Percentiles rank a stretch among this genome's conserved stretches.
phyloP scores from a whole-genome alignment of 2,329 filamentous ascomycete species.

The Lachnellula subtilissima region DNA sequence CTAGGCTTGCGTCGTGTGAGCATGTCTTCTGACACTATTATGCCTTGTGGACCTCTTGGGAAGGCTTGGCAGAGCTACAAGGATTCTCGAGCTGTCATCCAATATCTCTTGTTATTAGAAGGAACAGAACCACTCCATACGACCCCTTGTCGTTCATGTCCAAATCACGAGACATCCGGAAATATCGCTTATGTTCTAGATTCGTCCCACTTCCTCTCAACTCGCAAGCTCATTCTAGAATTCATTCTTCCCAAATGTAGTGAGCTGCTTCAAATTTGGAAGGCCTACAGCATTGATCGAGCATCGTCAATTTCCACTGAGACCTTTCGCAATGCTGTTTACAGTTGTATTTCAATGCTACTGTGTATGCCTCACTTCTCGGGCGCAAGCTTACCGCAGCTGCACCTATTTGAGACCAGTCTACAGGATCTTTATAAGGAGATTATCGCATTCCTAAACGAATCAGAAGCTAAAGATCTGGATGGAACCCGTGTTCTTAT shows the following conservation, averaged over 20 bases:
- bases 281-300: slow-evolving; percentile 17
- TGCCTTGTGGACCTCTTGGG: slow-evolving; percentile 25
- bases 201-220: slow-evolving; percentile 24
- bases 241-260: slow-evolving; percentile 26
- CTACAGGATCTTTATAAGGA: slow-evolving; percentile 15
- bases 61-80: slow-evolving; percentile 30
- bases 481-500: slow-evolving; percentile 16
- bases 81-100: slow-evolving; percentile 40
- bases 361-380: slow-evolving; percentile 23
- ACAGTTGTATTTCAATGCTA: slow-evolving; percentile 25
- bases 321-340: slow-evolving; percentile 24
- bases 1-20: slow-evolving; percentile 45
- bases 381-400: slow-evolving; percentile 13
- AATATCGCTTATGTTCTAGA: slow-evolving; percentile 16
- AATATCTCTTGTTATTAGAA: slow-evolving; percentile 53
- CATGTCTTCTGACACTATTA: slow-evolving; percentile 1
- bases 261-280: slow-evolving; percentile 26
- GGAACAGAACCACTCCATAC: neutral
- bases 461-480: slow-evolving; percentile 10
- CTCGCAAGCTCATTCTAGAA: slow-evolving; percentile 29
- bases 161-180: slow-evolving; percentile 9
- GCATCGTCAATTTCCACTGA: slow-evolving; percentile 25
- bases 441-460: slow-evolving; percentile 19
- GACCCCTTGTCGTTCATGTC: slow-evolving; percentile 20
- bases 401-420: slow-evolving; percentile 15